Evolutionary conservation across 495 filamentous ascomycete genomes (phyloP).

Genomic region (Penicillium desertorum): DNA sequence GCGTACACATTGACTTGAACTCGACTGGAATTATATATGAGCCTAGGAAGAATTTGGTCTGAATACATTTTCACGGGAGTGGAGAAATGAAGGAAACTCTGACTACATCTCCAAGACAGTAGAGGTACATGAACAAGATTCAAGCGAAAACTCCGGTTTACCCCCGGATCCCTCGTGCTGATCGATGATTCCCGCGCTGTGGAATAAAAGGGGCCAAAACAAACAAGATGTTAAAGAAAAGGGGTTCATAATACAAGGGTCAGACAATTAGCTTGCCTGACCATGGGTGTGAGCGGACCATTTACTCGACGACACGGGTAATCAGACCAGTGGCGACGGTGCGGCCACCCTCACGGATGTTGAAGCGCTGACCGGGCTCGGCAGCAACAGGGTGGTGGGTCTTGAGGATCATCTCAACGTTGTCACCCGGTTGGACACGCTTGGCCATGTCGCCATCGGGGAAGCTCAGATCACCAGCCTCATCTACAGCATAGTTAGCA

Average conservation of each 20-base stretch:
- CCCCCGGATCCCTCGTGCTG: conserved; percentile 33
- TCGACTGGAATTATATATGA: conserved; percentile 8
- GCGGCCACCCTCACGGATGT: conserved; percentile 91
- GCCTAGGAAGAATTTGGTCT: conserved; percentile 15
- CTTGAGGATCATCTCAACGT: conserved; percentile 89
- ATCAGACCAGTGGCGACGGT: conserved; percentile 92
- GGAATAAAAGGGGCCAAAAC: conserved; percentile 31
- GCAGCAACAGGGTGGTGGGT: conserved; percentile 79
- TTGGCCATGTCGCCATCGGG: conserved; percentile 72
- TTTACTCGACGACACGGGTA: conserved; percentile 67
- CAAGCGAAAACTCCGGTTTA: conserved; percentile 43
- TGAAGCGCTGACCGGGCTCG: conserved; percentile 89
- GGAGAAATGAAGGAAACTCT: conserved; percentile 28
- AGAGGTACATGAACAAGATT: conserved; percentile 44
- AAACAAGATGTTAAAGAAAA: conserved; percentile 34
- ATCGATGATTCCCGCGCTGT: conserved; percentile 42
- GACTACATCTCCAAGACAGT: conserved; percentile 50
- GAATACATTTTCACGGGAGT: conserved; percentile 32
- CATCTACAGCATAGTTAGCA: conserved; percentile 51
- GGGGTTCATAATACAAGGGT: conserved; percentile 40
- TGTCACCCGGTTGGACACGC: conserved; percentile 96
- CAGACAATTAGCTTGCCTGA: conserved; percentile 17
- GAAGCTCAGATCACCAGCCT: conserved; percentile 77
- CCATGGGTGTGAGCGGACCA: conserved; percentile 7
- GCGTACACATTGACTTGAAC: not conserved